Conservation (phyloP, 495 filamentous ascomycete genomes). For the Geoglossum glabrum region DNA sequence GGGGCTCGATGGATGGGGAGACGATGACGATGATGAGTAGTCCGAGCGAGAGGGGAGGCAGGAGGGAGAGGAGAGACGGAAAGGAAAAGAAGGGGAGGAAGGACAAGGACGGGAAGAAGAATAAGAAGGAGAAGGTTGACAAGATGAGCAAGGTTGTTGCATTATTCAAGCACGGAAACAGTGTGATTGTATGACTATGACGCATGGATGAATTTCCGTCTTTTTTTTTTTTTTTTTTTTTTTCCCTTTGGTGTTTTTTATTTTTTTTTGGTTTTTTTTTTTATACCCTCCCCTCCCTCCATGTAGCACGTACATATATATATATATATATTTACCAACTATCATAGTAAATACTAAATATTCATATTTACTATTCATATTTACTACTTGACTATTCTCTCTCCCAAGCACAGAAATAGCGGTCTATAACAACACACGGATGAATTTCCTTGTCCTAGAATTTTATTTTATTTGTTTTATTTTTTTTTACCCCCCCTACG, state of each 20-base stretch:
- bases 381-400: too few relatives aligned
- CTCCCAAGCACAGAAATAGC: too few relatives aligned
- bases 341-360: too few relatives aligned
- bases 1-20: background rate
- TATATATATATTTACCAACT: too few relatives aligned
- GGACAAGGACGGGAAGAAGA: conserved; percentile 16
- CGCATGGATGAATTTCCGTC: background rate
- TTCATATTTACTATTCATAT: too few relatives aligned
- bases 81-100: conserved; percentile 12
- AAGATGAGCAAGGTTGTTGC: conserved; percentile 26
- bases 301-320: too few relatives aligned
- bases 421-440: too few relatives aligned
- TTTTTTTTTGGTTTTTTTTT: background rate
- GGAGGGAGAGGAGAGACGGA: conserved; percentile 11
- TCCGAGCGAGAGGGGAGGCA: conserved; percentile 8
- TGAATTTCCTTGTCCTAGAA: too few relatives aligned
- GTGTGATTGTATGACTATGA: background rate
- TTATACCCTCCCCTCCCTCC: too few relatives aligned
- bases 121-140: conserved; percentile 25
- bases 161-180: conserved; percentile 18
- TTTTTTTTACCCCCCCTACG: too few relatives aligned
- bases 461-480: too few relatives aligned
- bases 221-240: background rate
- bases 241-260: background rate
- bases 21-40: conserved; percentile 5